A percentile compares a stretch with the other conserved stretches of the same genome.
These are phyloP conservation scores for Phialocephala subalpina DNA, from an alignment of 2,329 filamentous ascomycete genomes.

Conservation along the genomic window DNA sequence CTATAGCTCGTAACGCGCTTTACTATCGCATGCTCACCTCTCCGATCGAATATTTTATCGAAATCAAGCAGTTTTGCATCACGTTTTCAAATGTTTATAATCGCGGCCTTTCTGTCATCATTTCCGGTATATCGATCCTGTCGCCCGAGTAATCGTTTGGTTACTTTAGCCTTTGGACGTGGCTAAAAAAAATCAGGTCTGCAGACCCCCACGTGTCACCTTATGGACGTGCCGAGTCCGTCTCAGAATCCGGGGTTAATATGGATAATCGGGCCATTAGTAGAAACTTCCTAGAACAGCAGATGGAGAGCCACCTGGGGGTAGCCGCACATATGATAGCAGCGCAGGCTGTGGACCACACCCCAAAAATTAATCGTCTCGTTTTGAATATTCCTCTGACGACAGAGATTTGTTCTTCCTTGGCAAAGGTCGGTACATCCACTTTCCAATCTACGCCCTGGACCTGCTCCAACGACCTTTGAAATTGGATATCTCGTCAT, in stretches of 20 bases:
- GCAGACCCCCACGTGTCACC: slow-evolving; percentile 24
- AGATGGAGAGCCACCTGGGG: slow-evolving; percentile 22
- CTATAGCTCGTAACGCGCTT: too few species aligned
- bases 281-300: slow-evolving; percentile 21
- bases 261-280: slow-evolving; percentile 28
- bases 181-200: slow-evolving; percentile 23
- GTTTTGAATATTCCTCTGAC: slow-evolving; percentile 34
- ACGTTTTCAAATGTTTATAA: too few species aligned
- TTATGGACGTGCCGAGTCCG: slow-evolving; percentile 22
- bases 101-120: too few species aligned
- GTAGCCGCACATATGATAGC: slow-evolving; percentile 24
- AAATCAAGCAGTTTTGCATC: too few species aligned
- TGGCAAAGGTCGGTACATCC: slow-evolving; percentile 36
- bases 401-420: slow-evolving; percentile 29
- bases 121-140: too few species aligned
- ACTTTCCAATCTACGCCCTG: slow-evolving; percentile 24
- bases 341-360: slow-evolving; percentile 20
- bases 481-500: slow-evolving; percentile 19
- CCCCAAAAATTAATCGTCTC: slow-evolving; percentile 35
- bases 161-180: slow-evolving; percentile 26
- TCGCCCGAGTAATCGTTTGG: slow-evolving; percentile 24
- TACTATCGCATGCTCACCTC: too few species aligned
- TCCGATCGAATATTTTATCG: too few species aligned
- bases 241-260: slow-evolving; percentile 32
- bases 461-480: slow-evolving; percentile 17